phyloP scores from a whole-genome alignment of 768 basidiomycete species.

The Pleurotus tuoliensis region DNA sequence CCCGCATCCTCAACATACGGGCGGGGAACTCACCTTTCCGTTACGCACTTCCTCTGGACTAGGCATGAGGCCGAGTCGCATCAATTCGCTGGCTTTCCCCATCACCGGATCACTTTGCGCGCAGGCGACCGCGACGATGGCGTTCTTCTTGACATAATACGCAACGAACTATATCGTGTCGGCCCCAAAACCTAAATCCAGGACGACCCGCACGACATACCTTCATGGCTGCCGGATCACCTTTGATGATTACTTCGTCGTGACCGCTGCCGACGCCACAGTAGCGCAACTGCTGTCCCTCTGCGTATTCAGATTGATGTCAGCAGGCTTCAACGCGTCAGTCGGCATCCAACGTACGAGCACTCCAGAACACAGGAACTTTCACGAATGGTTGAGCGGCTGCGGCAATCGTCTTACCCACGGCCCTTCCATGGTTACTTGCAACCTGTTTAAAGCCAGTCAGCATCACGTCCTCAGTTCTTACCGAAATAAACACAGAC shows the following conservation, averaged over 20 bases:
- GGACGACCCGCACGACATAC: constrained; percentile 26
- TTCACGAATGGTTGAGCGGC: constrained; percentile 65
- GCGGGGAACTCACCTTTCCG: constrained; percentile 54
- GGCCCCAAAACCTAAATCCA: background rate
- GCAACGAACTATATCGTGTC: constrained; percentile 59
- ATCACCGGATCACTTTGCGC: constrained; percentile 86
- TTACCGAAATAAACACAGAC: constrained; percentile 32
- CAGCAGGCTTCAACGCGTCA: background rate
- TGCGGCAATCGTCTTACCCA: constrained; percentile 74
- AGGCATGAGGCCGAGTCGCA: constrained; percentile 80
- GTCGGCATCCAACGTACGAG: constrained; percentile 46
- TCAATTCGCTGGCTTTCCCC: constrained; percentile 70
- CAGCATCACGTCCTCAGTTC: no score
- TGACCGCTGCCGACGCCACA: constrained; percentile 67
- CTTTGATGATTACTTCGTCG: constrained; percentile 78
- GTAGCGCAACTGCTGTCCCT: constrained; percentile 86
- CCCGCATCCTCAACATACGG: no score
- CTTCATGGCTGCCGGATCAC: constrained; percentile 74
- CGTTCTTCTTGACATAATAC: constrained; percentile 66
- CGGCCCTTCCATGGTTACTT: constrained; percentile 79
- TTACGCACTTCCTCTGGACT: constrained; percentile 64
- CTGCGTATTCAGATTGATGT: constrained; percentile 27
- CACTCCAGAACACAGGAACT: constrained; percentile 88
- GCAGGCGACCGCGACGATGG: constrained; percentile 65
- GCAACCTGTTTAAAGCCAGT: constrained; percentile 50